Evolutionary conservation across 352 stramenopile species (phyloP), one percentile per base, ranked within the genome.

Genomic region (Globisporangium middletonii): DNA sequence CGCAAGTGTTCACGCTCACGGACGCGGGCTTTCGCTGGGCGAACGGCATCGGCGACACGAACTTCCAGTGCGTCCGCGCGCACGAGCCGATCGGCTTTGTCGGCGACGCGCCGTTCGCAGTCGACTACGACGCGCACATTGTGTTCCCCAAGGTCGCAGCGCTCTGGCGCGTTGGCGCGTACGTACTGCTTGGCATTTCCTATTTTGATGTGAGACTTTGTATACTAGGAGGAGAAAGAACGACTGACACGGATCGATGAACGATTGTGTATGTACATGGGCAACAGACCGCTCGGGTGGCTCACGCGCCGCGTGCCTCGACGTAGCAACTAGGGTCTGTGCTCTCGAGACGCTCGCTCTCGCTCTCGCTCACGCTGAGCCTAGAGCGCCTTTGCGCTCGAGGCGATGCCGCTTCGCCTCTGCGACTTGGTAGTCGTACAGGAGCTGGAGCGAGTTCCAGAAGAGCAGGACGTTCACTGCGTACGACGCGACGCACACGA

Each of bases 141-240:
- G 75, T 89, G 50, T 89, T 87, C 43, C 79, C 79, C 5, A 89
- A 89, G 58, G 63, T 89, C 18, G 61, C 69, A 9, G 50, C 67
- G 33, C 69, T 87, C 2, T 88, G 79, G 77, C 85, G 81, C 42
- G 28, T 83, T 41, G 65, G 65, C 30, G 52, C 73, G 77, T 88
- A 80, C 45, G 77, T 77, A 15, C n/a, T 27, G 35, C 11, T 4
- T 62, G 15, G 16, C 4, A 35, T 30, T 28, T 52, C 13, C 15
- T 53, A 7, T n/a, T 15, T 26, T 5, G 16, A 28, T 42, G 7
- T 3, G 38, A 2, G 46, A 18, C n/a, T 50, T n/a, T 43, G 51
- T 46, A 23, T 1, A 19, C 4, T 12, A 4, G 27, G 11, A 8
- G 30, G 26, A 13, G 16, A 11, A 8, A 35, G 8, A 35, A 35